Evolutionary conservation across 257 asterid genomes (phyloP).

Genomic region (Ballota nigra): DNA sequence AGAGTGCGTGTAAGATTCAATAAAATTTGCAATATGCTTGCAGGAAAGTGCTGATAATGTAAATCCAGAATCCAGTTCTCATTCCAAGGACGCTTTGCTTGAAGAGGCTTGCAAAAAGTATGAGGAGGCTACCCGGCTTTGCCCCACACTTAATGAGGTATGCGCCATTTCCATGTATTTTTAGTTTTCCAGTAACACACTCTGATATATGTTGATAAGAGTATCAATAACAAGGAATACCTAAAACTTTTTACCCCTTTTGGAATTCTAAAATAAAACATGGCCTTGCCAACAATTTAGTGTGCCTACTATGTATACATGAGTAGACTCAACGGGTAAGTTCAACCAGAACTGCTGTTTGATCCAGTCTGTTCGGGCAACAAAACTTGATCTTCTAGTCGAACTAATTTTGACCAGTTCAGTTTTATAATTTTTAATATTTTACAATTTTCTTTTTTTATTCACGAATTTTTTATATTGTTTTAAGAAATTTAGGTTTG

Average conservation of each 20-base stretch:
- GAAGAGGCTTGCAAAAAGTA: constrained; percentile 97
- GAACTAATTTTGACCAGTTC: background rate
- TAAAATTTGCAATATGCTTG: constrained; percentile 30
- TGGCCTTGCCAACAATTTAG: background rate
- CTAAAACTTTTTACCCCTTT: background rate
- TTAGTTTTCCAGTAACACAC: constrained; percentile 3
- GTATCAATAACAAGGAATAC: constrained; percentile 19
- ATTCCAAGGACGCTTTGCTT: constrained; percentile 91
- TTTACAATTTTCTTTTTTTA: background rate
- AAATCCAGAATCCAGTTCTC: constrained; percentile 76
- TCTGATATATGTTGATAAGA: constrained; percentile 18
- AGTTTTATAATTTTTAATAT: background rate
- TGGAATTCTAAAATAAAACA: constrained; percentile 9
- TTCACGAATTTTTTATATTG: background rate
- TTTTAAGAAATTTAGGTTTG: background rate
- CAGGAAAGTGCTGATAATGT: constrained; percentile 99
- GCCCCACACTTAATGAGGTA: constrained; percentile 97
- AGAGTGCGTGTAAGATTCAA: constrained; percentile 7
- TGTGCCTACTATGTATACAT: background rate
- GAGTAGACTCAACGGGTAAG: background rate
- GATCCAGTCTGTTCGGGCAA: background rate
- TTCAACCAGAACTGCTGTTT: background rate
- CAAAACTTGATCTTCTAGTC: background rate
- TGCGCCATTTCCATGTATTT: constrained; percentile 30
- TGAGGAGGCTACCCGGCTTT: constrained; percentile 93